These are phyloP conservation scores for Aspergillus aculeatinus DNA, from an alignment of 2,329 filamentous ascomycete genomes.

Conservation along the genomic window DNA sequence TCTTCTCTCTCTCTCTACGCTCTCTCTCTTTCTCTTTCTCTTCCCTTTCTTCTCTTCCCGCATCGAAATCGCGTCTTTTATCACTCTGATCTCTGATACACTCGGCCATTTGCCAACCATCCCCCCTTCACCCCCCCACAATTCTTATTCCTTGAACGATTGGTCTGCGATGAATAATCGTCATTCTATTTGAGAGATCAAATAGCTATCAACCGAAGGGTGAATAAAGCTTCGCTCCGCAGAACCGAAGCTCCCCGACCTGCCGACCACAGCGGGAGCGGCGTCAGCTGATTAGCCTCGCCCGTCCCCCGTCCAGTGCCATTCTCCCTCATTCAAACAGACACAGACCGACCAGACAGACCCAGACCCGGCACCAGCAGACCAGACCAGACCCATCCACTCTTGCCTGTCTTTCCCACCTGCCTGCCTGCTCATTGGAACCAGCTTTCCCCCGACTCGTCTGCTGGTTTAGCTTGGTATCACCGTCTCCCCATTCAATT, in stretches of 20 bases:
- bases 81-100: not conserved
- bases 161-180: not conserved
- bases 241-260: not conserved
- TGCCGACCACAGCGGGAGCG: slow-evolving; percentile 10
- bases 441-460: slow-evolving; percentile 7
- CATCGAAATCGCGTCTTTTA: not conserved
- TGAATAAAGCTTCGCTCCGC: not conserved
- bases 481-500: slow-evolving; percentile 5
- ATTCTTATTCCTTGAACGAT: not conserved
- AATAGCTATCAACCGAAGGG: not conserved
- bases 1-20: slow-evolving; percentile 5
- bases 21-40: slow-evolving; percentile 11
- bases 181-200: not conserved
- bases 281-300: slow-evolving; percentile 25
- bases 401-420: slow-evolving; percentile 11
- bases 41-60: slow-evolving; percentile 6
- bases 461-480: slow-evolving; percentile 8
- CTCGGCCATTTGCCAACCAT: not conserved
- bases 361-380: slow-evolving; percentile 19
- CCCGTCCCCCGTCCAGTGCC: slow-evolving; percentile 12
- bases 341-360: slow-evolving; percentile 17
- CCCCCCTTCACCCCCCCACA: not conserved
- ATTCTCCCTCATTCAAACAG: slow-evolving; percentile 10
- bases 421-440: slow-evolving; percentile 16
- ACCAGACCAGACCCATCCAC: slow-evolving; percentile 20